phyloP scores from a whole-genome alignment of 2,329 filamentous ascomycete species.

The Arthrobotrys pseudoclavata region DNA sequence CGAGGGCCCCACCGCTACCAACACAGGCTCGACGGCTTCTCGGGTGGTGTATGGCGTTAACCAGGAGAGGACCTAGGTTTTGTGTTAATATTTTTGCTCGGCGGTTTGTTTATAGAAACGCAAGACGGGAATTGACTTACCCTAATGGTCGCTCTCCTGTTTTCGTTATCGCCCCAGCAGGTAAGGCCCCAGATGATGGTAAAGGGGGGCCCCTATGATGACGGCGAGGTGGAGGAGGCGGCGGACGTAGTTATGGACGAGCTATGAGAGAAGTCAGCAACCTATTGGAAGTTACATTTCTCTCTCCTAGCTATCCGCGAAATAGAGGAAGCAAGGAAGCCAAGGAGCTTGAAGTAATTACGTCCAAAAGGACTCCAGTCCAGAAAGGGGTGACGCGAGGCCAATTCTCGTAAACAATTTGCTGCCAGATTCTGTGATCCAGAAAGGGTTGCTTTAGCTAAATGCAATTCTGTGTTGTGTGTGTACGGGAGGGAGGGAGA shows the following conservation, averaged over 20 bases:
- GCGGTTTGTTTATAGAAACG: not conserved
- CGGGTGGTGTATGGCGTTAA: not conserved
- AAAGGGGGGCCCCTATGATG: slow-evolving; percentile 45
- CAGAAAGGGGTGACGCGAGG: slow-evolving; percentile 22
- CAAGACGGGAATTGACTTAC: slow-evolving; percentile 23
- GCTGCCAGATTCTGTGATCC: slow-evolving; percentile 9
- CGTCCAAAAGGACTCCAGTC: slow-evolving; percentile 53
- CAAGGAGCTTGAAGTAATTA: slow-evolving; percentile 14
- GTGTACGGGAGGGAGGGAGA: not conserved
- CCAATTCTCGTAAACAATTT: slow-evolving; percentile 55
- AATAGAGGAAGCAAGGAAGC: not conserved
- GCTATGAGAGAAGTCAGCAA: slow-evolving; percentile 26
- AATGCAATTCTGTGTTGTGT: not conserved
- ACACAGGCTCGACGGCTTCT: slow-evolving; percentile 6
- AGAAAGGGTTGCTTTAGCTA: not conserved
- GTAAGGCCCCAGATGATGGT: slow-evolving; percentile 44
- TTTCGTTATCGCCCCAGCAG: slow-evolving; percentile 34
- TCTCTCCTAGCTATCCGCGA: not conserved
- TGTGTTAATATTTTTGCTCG: not conserved
- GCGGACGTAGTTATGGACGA: slow-evolving; percentile 40
- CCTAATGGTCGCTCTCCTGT: slow-evolving; percentile 27
- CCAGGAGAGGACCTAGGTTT: slow-evolving; percentile 28
- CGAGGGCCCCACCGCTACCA: slow-evolving; percentile 2
- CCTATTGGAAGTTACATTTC: not conserved
- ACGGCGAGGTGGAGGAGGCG: slow-evolving; percentile 25